Evolutionary conservation across 2,329 filamentous ascomycete species (phyloP), one percentile per base, ranked within the genome.

Genomic region (Talaromyces sp.): DNA sequence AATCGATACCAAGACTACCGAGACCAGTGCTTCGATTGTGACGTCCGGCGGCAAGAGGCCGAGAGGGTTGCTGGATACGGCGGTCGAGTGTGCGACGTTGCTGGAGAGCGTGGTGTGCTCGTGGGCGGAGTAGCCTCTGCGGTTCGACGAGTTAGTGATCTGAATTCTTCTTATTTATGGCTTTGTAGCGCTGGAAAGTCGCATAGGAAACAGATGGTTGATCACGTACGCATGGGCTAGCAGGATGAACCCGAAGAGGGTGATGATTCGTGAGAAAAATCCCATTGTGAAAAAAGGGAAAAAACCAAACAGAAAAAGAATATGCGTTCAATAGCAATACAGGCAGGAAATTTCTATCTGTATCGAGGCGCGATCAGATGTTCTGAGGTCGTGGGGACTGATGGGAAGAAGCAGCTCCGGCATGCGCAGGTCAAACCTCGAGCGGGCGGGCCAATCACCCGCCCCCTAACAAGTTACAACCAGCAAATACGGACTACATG

Each of bases 111-210:
- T 82, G 7, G 91, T 89, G 78, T 96, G 91, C 79, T 99, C 95
- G 77, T 96, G 90, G 54, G 93, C 92, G 57, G 95, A 99, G 78
- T 98, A 99, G 78, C 93, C 96, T 65, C 95, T 99, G 73, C 13
- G 8, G 11, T 62, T 59, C 59, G 17, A 11, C 44, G 39, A 28
- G n/a, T 32, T 19, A 47, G 62, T 54, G 27, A 49, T 27, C 36
- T 28, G 1, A 62, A 62, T 44, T 57, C 27, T 36, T 32, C 28
- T 42, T 25, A 42, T n/a, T 15, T 15, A 25, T 57, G 33, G 13
- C 4, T 44, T n/a, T 42, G 25, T 57, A 1, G n/a, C 28, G 9
- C 15, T 57, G 25, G 32, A 27, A 10, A 56, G 54, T 19, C 39
- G 60, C 19, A 27, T 27, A 17, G 57, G 52, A 54, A 52, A 27